Base-by-base conservation (phyloP, 306 rosid species). In the Urtica urens region DNA sequence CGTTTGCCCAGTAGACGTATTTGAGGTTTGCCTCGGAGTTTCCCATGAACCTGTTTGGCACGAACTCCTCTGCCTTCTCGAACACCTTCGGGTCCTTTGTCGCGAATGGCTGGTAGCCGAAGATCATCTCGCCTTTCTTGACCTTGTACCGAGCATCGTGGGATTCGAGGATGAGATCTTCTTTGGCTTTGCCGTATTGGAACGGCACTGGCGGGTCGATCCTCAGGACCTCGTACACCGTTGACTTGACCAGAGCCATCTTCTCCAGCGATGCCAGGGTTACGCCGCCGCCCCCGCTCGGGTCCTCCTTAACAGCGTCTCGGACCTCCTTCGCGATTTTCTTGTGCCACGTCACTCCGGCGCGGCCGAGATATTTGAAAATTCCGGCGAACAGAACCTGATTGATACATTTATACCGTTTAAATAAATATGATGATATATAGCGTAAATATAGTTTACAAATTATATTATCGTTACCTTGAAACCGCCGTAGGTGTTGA, bases 401-500 rank as follows among this genome's bases (percentile, higher is more conserved):
- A n/a, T n/a, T n/a, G n/a, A n/a, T n/a, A n/a, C n/a, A n/a, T n/a
- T n/a, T n/a, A n/a, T n/a, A n/a, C n/a, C n/a, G n/a, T n/a, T n/a
- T n/a, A n/a, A n/a, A n/a, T n/a, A n/a, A n/a, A n/a, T n/a, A n/a
- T n/a, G n/a, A n/a, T n/a, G n/a, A n/a, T n/a, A n/a, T n/a, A n/a
- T n/a, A n/a, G n/a, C n/a, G n/a, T n/a, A n/a, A n/a, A n/a, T n/a
- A n/a, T n/a, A n/a, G n/a, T n/a, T n/a, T n/a, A n/a, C n/a, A 16
- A 3, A 35, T 1, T 35, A 35, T 16, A 16, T n/a, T n/a, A n/a
- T n/a, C n/a, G n/a, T n/a, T 13, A 35, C 40, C 40, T 9, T 63
- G 46, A 78, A 39, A 2, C 93, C 95, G 0, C 85, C 95, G 16
- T 45, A 77, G 1, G 95, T 78, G 47, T 81, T 86, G 64, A 81